These are phyloP conservation scores for Cucurbita moschata DNA, from an alignment of 306 rosid species.

Conservation along the genomic window DNA sequence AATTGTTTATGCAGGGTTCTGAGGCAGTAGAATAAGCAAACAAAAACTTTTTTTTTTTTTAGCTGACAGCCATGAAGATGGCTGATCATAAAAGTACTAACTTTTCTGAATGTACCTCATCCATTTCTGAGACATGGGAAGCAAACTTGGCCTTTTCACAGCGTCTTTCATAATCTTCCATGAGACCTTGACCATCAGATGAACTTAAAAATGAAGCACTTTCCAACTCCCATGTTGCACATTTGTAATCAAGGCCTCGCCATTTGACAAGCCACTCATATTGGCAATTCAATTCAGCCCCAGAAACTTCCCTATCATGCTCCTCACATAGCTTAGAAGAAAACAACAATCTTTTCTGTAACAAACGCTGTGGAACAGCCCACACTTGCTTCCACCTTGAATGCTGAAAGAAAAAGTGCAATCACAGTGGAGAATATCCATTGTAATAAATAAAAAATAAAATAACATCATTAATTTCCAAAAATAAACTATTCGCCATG, in stretches of 20 bases:
- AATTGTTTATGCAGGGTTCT: neutral
- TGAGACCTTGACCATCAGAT: constrained; percentile 30
- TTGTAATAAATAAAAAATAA: neutral
- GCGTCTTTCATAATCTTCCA: constrained; percentile 36
- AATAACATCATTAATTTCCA: neutral
- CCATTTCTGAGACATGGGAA: constrained; percentile 15
- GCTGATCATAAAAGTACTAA: neutral
- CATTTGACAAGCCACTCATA: constrained; percentile 68
- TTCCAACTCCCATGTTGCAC: constrained; percentile 62
- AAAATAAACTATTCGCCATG: neutral
- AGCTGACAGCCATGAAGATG: constrained; percentile 6
- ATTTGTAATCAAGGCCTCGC: constrained; percentile 49
- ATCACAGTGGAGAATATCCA: neutral
- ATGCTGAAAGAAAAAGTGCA: constrained; percentile 17
- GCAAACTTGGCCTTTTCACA: constrained; percentile 18
- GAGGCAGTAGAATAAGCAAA: neutral
- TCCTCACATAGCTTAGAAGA: constrained; percentile 18
- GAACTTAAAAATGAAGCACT: constrained; percentile 31
- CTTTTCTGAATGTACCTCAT: constrained; percentile 20
- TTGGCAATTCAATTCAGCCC: constrained; percentile 16
- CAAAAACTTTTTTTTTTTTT: neutral
- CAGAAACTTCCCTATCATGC: constrained; percentile 14
- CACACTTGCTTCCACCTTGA: constrained; percentile 34
- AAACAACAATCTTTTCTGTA: constrained; percentile 30
- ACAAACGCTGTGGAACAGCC: constrained; percentile 52